Base-by-base conservation (phyloP, 768 basidiomycete species). In the Russula ochroleuca region DNA sequence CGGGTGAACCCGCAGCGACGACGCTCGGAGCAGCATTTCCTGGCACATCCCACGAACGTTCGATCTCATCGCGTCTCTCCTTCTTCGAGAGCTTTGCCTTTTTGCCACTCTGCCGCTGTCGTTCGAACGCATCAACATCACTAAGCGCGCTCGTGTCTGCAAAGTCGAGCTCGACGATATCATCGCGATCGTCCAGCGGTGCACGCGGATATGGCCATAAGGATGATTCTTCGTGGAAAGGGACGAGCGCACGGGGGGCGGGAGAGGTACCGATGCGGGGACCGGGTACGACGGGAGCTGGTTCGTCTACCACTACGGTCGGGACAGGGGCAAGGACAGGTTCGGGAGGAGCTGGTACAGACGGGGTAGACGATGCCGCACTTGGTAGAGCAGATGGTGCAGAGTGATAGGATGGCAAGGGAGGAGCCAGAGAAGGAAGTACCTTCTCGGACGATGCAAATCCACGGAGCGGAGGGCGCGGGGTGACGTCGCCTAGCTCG, bases 161-260 rank as follows among this genome's bases (percentile, higher is more conserved):
- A 69, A 88, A 91, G 71, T 88, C 86, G 56, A 91, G 82, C 72
- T 90, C 89, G 11, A 90, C 80, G 28, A 91, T 82, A 59, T 87
- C 88, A 5, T 81, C 82, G n/a, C 70, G 70, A 61, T 78, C 78
- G 61, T 78, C 75, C 52, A 78, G 74, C 13, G 78, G 78, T 5
- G 75, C 75, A 43, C 80, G 83, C 0, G 83, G 80, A 69, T 87
- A 87, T 5, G 88, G 86, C 88, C 87, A 90, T 17, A 89, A 76
- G 38, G 87, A 84, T 9, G 86, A 84, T 64, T 84, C 83, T 0
- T 83, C 74, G 56, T 79, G 80, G 69, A 89, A 89, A 0, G 87
- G 85, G 0, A 86, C 78, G 15, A 86, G 78, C 6, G 53, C 21
- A 5, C 74, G 73, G 0, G 63, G 67, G 6, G 62, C 61, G 19